Conservation (phyloP, 441 rosid species). For the Arabidopsis hybrid region DNA sequence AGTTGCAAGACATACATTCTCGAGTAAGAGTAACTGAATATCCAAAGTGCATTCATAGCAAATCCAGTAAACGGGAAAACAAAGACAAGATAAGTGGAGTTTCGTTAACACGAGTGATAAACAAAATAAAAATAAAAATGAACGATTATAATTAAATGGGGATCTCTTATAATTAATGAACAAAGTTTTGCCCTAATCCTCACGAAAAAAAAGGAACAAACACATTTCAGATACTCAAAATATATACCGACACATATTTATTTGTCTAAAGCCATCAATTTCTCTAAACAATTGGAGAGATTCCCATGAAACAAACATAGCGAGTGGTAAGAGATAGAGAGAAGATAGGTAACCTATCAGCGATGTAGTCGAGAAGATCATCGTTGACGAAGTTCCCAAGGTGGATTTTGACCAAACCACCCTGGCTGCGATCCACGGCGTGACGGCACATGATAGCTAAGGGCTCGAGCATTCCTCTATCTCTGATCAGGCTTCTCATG, state of each 20-base stretch:
- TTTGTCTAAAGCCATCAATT: neutral
- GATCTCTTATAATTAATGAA: neutral
- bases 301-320: neutral
- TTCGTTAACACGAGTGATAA: neutral
- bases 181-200: neutral
- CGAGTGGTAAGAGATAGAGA: neutral
- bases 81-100: no score
- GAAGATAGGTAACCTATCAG: conserved; percentile 42
- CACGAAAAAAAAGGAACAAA: no score
- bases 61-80: neutral
- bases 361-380: conserved; percentile 52
- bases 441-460: conserved; percentile 37
- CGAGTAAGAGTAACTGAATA: neutral
- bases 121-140: neutral
- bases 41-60: neutral
- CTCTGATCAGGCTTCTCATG: conserved; percentile 32
- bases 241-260: neutral
- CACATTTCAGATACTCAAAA: no score
- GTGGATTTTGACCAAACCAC: conserved; percentile 42
- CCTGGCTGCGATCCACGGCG: conserved; percentile 49
- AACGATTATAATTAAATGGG: neutral
- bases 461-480: neutral
- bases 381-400: conserved; percentile 48
- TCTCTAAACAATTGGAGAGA: neutral
- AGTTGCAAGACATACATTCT: neutral